Evolutionary conservation across 2,329 filamentous ascomycete species (phyloP).

Genomic region (Colletotrichum sp.): DNA sequence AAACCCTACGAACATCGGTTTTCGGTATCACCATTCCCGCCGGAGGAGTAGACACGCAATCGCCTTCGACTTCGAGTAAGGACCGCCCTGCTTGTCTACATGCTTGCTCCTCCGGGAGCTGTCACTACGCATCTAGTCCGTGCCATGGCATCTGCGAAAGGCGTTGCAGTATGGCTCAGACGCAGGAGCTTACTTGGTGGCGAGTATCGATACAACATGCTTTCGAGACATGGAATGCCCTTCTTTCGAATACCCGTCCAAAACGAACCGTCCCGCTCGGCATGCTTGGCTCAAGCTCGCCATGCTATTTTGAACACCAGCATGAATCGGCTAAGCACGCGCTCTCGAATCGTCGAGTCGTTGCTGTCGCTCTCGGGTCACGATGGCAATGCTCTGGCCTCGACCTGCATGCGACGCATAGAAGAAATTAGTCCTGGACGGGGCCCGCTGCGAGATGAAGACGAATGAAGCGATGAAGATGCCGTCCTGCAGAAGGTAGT

Average conservation of each 20-base stretch:
- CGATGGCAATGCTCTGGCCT: not conserved
- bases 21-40: not conserved
- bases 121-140: not conserved
- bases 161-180: not conserved
- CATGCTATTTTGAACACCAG: not conserved
- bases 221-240: not conserved
- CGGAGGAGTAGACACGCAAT: not conserved
- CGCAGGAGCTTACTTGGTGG: not conserved
- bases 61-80: not conserved
- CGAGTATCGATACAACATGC: slow-evolving; percentile 5
- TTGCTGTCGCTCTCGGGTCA: not conserved
- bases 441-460: not conserved
- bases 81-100: not conserved
- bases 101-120: not conserved
- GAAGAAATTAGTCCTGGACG: not conserved
- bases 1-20: slow-evolving; percentile 3
- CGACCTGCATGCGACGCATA: not conserved
- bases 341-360: not conserved
- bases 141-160: not conserved
- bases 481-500: not conserved
- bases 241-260: not conserved
- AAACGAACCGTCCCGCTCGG: not conserved
- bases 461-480: not conserved
- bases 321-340: not conserved
- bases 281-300: not conserved